Conservation (phyloP, 495 filamentous ascomycete species). For the Cercophora scortea region DNA sequence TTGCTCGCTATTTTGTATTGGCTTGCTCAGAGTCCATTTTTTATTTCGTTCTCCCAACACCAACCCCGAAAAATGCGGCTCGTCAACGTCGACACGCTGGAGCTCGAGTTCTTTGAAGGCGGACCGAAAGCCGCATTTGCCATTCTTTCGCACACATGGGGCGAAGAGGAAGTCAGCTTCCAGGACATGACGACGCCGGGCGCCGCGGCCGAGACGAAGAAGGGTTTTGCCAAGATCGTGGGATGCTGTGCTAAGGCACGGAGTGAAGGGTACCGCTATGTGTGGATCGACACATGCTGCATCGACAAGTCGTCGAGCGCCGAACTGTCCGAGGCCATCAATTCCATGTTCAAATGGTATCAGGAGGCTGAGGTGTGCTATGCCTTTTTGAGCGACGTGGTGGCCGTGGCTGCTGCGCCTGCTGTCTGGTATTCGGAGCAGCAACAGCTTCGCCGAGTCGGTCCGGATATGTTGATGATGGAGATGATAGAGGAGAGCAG, state of each 20-base stretch:
- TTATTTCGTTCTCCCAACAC: too few species aligned
- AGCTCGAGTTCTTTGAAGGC: neutral
- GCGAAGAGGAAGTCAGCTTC: conserved; percentile 24
- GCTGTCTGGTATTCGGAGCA: neutral
- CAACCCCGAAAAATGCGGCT: neutral
- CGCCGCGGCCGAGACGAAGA: neutral
- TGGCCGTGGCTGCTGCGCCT: neutral
- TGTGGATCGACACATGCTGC: conserved; percentile 38
- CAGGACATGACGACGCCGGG: conserved; percentile 5
- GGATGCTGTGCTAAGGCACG: conserved; percentile 20
- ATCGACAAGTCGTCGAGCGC: conserved; percentile 37
- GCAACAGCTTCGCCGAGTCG: neutral
- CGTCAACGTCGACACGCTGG: neutral
- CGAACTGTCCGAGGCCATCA: conserved; percentile 19
- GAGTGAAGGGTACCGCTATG: conserved; percentile 13
- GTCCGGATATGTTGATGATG: neutral
- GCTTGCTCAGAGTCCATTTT: too few species aligned
- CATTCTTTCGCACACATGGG: conserved; percentile 33
- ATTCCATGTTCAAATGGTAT: conserved; percentile 41
- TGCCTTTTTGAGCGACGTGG: conserved; percentile 14
- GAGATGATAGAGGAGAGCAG: neutral
- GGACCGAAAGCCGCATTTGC: conserved; percentile 21
- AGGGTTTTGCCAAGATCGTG: conserved; percentile 15
- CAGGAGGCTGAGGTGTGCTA: conserved; percentile 18
- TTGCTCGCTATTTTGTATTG: neutral